These are phyloP conservation scores for Dorcoceras hygrometricum DNA, from an alignment of 257 asterid genomes.

Conservation along the genomic window DNA sequence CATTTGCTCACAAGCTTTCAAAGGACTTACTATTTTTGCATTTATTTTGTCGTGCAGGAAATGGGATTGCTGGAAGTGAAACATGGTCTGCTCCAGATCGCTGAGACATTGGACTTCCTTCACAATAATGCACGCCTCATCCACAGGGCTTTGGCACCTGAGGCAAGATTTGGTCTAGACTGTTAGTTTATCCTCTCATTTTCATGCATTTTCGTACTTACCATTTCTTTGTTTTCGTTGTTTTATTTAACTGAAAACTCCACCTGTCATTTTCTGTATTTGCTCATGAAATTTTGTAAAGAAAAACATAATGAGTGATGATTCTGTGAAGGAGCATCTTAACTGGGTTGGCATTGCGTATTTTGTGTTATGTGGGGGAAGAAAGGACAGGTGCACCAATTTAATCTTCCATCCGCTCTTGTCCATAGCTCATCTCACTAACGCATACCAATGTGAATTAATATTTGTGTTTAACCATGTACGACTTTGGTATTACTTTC, in stretches of 20 bases:
- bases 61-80: constrained; percentile 97
- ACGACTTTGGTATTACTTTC: constrained; percentile 3
- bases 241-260: constrained; percentile 1
- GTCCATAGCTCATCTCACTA: background rate
- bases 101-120: constrained; percentile 94
- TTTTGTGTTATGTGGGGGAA: constrained; percentile 4
- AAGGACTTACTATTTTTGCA: constrained; percentile 12
- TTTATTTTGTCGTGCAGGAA: constrained; percentile 50
- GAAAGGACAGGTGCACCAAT: constrained; percentile 1
- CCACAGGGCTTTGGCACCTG: constrained; percentile 90
- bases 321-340: background rate
- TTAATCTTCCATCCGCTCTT: background rate
- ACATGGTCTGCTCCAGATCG: constrained; percentile 94
- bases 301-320: background rate
- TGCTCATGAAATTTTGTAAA: constrained; percentile 4
- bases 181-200: background rate
- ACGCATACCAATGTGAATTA: background rate
- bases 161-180: constrained; percentile 38
- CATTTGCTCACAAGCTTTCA: background rate
- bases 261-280: background rate
- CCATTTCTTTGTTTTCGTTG: constrained; percentile 8
- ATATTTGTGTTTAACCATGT: constrained; percentile 6
- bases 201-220: constrained; percentile 7
- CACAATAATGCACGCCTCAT: constrained; percentile 91
- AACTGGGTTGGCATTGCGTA: background rate